Base-by-base conservation (phyloP, 176 grass and related monocot species). In the Miscanthus lutarioriparius region DNA sequence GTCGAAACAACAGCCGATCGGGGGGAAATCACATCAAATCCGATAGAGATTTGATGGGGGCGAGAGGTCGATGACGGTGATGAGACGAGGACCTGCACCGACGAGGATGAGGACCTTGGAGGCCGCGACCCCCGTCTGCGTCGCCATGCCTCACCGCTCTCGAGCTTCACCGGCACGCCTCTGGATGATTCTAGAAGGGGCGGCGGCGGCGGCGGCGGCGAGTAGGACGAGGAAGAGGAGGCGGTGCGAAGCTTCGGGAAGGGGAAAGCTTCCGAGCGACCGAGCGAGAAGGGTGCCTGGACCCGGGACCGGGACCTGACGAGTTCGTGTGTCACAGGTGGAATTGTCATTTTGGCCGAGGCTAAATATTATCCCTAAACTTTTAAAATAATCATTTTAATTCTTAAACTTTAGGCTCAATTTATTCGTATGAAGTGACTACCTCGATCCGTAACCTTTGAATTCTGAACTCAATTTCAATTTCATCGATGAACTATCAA, bases 21-120 rank as follows among this genome's bases (percentile, higher is more conserved):
- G 72, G 80, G 15, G 15, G 11, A 8, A 72, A 84, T 78, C 20
- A 53, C 19, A 77, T 45, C 25, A 19, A 11, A 91, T 44, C 32
- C n/a, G 11, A 26, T 12, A 64, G 22, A 62, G 22, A 67, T 49
- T 68, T 28, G 39, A 75, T 10, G 26, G 6, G 9, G 23, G 25
- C 22, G 22, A 61, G 6, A 10, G 25, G 10, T 41, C 36, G 35
- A 51, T 51, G 68, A 36, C 28, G 63, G 23, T 28, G 88, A 67
- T 37, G 86, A 43, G 66, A 76, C 4, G 15, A 67, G 14, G 45
- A 95, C 91, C 91, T 93, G 93, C 91, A 78, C 93, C 89, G 25
- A 95, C 91, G 58, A 93, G 91, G 75, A 98, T 93, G 80, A 98
- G 73, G 65, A 95, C 96, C 77, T 98, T 98, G 64, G 96, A 92